phyloP scores from a whole-genome alignment of 768 basidiomycete genomes.

The Trichaptum fuscoviolaceum region DNA sequence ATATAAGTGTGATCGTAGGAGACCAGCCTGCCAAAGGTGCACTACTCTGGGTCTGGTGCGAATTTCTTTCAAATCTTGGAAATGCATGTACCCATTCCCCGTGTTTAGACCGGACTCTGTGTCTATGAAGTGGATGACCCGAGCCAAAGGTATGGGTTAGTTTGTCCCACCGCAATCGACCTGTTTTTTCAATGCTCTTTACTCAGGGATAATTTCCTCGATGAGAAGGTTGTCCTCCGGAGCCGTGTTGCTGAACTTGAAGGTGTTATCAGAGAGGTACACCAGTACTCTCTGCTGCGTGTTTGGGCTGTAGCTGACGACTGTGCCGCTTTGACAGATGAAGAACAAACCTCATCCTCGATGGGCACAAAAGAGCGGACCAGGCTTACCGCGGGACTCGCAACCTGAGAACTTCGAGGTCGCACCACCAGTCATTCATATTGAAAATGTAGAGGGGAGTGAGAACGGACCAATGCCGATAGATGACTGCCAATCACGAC shows the following conservation, averaged over 20 bases:
- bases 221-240: constrained; percentile 62
- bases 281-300: constrained; percentile 7
- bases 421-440: not conserved
- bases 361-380: constrained; percentile 32
- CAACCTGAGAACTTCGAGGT: not conserved
- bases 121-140: constrained; percentile 83
- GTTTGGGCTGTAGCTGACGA: constrained; percentile 1
- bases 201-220: constrained; percentile 32
- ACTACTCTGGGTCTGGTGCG: not conserved
- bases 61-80: not conserved
- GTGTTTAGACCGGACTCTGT: constrained; percentile 65
- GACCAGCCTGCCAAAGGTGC: not conserved
- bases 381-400: not conserved
- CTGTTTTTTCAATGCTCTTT: not conserved
- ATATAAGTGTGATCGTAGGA: not conserved
- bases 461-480: not conserved
- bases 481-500: not conserved
- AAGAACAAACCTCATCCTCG: constrained; percentile 71
- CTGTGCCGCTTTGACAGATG: constrained; percentile 34
- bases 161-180: not conserved
- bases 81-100: not conserved
- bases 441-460: not conserved
- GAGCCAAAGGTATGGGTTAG: constrained; percentile 40
- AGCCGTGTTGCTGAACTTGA: constrained; percentile 79
- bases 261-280: constrained; percentile 75